Conservation (phyloP, 371 early-diverging fungal species). For the Rhizopus stolonifer region DNA sequence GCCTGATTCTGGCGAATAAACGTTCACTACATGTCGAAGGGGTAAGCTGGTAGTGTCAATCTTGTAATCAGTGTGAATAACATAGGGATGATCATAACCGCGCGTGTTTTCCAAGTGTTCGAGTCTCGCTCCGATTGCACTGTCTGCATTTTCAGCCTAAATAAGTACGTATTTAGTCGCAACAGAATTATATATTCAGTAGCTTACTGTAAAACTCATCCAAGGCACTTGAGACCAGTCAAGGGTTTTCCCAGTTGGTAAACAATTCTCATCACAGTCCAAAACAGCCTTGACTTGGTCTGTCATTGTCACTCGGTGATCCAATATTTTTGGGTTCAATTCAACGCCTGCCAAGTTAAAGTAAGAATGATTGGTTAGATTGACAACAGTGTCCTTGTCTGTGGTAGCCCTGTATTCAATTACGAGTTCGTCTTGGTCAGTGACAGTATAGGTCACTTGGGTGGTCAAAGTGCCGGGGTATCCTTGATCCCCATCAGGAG, state of each 20-base stretch:
- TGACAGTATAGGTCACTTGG: constrained; percentile 44
- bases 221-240: constrained; percentile 37
- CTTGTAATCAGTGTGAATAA: constrained; percentile 43
- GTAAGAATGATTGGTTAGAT: constrained; percentile 47
- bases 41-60: constrained; percentile 39
- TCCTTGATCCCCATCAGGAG: constrained; percentile 47
- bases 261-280: constrained; percentile 51
- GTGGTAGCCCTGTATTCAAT: constrained; percentile 41
- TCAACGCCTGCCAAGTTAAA: constrained; percentile 54
- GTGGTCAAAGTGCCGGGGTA: constrained; percentile 46
- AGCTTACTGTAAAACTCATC: constrained; percentile 61
- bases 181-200: too few species aligned
- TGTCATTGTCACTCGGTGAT: constrained; percentile 53
- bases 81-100: constrained; percentile 69
- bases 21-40: constrained; percentile 43
- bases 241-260: constrained; percentile 67
- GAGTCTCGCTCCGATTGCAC: constrained; percentile 44
- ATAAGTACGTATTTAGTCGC: constrained; percentile 20
- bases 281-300: constrained; percentile 50
- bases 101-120: constrained; percentile 35
- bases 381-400: constrained; percentile 34
- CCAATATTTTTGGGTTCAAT: constrained; percentile 38
- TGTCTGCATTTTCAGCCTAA: constrained; percentile 39
- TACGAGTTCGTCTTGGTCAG: constrained; percentile 29
- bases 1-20: constrained; percentile 60